Percentiles rank a stretch among this genome's conserved stretches.
These are phyloP conservation scores for Kalaharituber pfeilii DNA, from an alignment of 2,329 filamentous ascomycete genomes.

Conservation along the genomic window DNA sequence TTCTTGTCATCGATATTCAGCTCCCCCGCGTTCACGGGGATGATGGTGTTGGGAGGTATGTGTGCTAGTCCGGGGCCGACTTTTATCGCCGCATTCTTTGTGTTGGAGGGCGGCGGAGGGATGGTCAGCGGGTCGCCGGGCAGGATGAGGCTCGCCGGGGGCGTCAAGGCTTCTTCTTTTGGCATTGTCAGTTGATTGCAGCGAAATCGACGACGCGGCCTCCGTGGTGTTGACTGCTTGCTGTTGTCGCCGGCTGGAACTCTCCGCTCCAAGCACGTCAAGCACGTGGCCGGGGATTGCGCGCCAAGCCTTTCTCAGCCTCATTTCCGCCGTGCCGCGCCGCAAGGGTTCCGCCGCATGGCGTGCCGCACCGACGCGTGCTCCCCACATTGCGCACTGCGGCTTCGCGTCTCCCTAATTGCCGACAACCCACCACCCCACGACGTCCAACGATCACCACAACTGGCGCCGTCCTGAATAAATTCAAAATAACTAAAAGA, in stretches of 20 bases:
- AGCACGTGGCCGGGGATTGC: no score
- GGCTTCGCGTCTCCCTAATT: no score
- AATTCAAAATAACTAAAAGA: no score
- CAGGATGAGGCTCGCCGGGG: slow-evolving; percentile 46
- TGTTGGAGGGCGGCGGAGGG: slow-evolving; percentile 50
- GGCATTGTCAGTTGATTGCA: neutral
- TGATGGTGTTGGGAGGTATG: slow-evolving; percentile 56
- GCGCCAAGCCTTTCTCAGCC: no score
- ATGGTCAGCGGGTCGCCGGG: slow-evolving; percentile 59
- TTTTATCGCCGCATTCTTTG: slow-evolving; percentile 46
- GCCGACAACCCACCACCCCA: no score
- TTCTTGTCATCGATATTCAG: slow-evolving; percentile 52
- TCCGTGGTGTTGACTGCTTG: neutral
- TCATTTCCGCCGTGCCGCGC: no score
- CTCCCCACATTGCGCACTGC: no score
- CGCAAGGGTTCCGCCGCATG: no score
- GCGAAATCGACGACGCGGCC: neutral
- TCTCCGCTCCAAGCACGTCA: no score
- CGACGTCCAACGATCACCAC: neutral
- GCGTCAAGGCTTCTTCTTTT: neutral
- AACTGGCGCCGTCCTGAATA: no score
- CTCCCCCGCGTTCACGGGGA: slow-evolving; percentile 49
- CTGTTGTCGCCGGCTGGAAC: no score
- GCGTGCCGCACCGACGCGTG: no score
- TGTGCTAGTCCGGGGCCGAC: slow-evolving; percentile 72